Conservation (phyloP, 2,329 filamentous ascomycete genomes). For the Neofusicoccum cordaticola region DNA sequence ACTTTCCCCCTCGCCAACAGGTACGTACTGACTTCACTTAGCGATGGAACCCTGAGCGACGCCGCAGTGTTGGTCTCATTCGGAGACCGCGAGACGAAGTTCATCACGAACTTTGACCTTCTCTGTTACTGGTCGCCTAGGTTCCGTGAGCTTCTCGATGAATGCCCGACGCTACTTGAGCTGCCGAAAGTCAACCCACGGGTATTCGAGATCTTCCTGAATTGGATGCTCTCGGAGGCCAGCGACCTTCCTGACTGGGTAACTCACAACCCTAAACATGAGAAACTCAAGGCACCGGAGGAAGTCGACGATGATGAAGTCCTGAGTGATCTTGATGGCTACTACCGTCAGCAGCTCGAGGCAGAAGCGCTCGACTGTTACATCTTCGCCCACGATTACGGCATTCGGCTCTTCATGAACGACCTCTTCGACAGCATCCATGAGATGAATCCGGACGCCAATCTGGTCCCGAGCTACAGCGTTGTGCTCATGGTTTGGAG, state of each 20-base stretch:
- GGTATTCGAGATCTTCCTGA: conserved; percentile 1
- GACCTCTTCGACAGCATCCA: conserved; percentile 10
- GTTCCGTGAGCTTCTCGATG: not conserved
- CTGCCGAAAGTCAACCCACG: not conserved
- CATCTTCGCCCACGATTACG: conserved; percentile 1
- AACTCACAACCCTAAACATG: not conserved
- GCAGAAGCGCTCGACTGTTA: not conserved
- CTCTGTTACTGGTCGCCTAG: not conserved
- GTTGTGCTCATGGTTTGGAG: not conserved
- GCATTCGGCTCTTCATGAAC: not conserved
- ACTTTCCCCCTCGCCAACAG: too few species aligned
- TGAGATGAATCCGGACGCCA: not conserved
- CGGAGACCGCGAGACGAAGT: not conserved
- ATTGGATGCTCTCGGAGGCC: not conserved
- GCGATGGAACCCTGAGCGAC: not conserved
- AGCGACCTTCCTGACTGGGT: not conserved
- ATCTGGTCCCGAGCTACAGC: conserved; percentile 1
- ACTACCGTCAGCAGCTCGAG: not conserved
- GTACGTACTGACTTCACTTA: not conserved
- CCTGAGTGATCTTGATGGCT: not conserved
- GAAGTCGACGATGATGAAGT: not conserved
- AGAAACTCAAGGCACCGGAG: not conserved
- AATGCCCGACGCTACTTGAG: not conserved
- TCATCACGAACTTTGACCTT: not conserved
- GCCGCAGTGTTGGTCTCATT: not conserved